Evolutionary conservation across 2,329 filamentous ascomycete species (phyloP), one percentile per base, ranked within the genome.

Genomic region (Delphinella strobiligena): DNA sequence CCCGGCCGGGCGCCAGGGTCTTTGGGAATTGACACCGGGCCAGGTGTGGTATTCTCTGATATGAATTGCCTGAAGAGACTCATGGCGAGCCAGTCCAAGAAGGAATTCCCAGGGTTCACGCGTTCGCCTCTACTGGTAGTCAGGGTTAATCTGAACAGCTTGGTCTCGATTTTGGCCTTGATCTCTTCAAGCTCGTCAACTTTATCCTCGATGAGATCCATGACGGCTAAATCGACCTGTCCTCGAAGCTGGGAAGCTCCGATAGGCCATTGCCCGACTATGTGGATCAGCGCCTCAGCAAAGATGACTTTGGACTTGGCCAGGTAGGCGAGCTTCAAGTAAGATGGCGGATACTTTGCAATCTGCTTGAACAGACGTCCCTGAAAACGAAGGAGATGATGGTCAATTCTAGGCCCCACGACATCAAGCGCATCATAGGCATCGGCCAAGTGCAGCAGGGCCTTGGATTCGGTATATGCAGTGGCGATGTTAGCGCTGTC

Each of bases 201-300:
- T 60, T 95, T 95, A 61, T 95, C 87, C 59, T 94, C 85, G 45
- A 95, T 93, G 27, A 95, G 71, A 49, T 95, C 87, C 8, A 95
- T 68, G 1, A 95, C 85, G 0, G 74, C 59, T 18, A 80, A 75
- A 1, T 88, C 83, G 31, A 93, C 69, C 19, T 80, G 70, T 44
- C 75, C 71, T 42, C 84, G 78, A 27, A 95, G 73, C 50, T 84
- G 84, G 18, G 81, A 75, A 51, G 87, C 75, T 12, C 82, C 86
- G 0, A 75, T 68, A 0, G 89, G 88, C 89, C 89, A 96, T 58
- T 93, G 85, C 3, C 89, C 89, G 1, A 95, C 88, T 0, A 95
- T 86, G 53, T 96, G 89, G 38, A 94, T 84, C 36, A 96, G 69
- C 0, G 88, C 86, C 64, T 96, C 71, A 19, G 62, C 63, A 55